These are phyloP conservation scores for Houttuynia cordata DNA, from an alignment of 164 flowering plant species.

Conservation along the genomic window DNA sequence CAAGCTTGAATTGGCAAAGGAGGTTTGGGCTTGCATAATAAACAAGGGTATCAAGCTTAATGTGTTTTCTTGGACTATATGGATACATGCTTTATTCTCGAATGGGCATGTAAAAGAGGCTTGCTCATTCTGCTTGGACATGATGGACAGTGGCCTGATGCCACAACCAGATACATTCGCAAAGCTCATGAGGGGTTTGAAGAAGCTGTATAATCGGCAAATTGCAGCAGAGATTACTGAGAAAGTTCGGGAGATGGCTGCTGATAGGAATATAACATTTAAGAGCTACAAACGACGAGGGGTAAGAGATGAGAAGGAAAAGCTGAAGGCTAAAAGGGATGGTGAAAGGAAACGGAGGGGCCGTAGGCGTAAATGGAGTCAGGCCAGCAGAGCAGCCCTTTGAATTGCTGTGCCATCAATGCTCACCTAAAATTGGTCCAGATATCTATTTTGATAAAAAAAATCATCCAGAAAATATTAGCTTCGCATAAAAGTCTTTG, in stretches of 20 bases:
- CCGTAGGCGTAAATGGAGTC: conserved; percentile 13
- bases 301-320: conserved; percentile 67
- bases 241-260: conserved; percentile 89
- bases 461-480: background rate
- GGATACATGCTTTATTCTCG: conserved; percentile 82
- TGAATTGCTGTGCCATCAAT: background rate
- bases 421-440: too few relatives aligned
- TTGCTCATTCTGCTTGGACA: conserved; percentile 77
- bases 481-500: background rate
- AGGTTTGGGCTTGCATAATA: conserved; percentile 60
- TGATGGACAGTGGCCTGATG: conserved; percentile 83
- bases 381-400: conserved; percentile 1
- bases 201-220: conserved; percentile 59
- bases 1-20: conserved; percentile 71
- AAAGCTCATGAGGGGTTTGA: conserved; percentile 74
- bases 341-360: conserved; percentile 25
- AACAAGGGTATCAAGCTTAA: conserved; percentile 67
- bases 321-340: conserved; percentile 43
- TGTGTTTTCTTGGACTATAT: conserved; percentile 82
- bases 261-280: conserved; percentile 61
- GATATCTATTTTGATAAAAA: too few relatives aligned
- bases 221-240: conserved; percentile 84
- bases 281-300: conserved; percentile 90
- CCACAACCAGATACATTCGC: conserved; percentile 94
- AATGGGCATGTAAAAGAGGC: conserved; percentile 86